Evolutionary conservation across 805 yeast genomes (phyloP).

Genomic region (Tanozyma kutaoensis): DNA sequence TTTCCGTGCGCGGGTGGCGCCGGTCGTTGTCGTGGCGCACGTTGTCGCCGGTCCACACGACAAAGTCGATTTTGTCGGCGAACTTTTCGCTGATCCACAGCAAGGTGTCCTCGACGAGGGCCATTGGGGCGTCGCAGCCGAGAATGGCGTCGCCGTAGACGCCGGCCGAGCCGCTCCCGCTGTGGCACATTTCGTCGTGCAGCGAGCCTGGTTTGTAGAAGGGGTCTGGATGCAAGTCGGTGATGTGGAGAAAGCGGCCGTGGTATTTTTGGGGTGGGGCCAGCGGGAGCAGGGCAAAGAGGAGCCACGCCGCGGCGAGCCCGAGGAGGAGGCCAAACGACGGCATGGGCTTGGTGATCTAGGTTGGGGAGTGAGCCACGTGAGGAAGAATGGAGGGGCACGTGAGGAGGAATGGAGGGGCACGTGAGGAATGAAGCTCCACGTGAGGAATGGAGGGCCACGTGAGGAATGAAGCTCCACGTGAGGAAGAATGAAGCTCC

Average conservation of each 20-base stretch:
- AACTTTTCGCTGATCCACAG: slow-evolving; percentile 53
- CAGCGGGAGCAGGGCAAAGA: too few relatives aligned
- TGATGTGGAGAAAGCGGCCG: slow-evolving; percentile 76
- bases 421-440: too few relatives aligned
- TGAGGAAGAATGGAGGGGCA: too few relatives aligned
- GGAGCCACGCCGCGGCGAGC: too few relatives aligned
- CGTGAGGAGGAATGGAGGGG: too few relatives aligned
- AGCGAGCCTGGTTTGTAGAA: slow-evolving; percentile 40
- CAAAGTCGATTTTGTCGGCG: slow-evolving; percentile 69
- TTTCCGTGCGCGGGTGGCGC: slow-evolving; percentile 57
- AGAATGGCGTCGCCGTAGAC: slow-evolving; percentile 60
- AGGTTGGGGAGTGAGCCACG: too few relatives aligned
- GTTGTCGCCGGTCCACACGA: slow-evolving; percentile 88
- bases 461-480: too few relatives aligned
- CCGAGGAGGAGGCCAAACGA: too few relatives aligned
- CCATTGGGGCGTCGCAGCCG: slow-evolving; percentile 70
- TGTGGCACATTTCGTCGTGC: slow-evolving; percentile 44
- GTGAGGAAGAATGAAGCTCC: too few relatives aligned
- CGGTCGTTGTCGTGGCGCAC: slow-evolving; percentile 78
- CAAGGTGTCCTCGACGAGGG: slow-evolving; percentile 47
- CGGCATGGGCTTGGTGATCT: too few relatives aligned
- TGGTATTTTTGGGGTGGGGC: slow-evolving; percentile 35
- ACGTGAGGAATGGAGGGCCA: too few relatives aligned
- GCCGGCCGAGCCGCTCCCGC: slow-evolving; percentile 41
- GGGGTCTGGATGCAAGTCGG: slow-evolving; percentile 81